These are phyloP conservation scores for Lathyrus tuberosus DNA, from an alignment of 306 rosid species.

Conservation along the genomic window DNA sequence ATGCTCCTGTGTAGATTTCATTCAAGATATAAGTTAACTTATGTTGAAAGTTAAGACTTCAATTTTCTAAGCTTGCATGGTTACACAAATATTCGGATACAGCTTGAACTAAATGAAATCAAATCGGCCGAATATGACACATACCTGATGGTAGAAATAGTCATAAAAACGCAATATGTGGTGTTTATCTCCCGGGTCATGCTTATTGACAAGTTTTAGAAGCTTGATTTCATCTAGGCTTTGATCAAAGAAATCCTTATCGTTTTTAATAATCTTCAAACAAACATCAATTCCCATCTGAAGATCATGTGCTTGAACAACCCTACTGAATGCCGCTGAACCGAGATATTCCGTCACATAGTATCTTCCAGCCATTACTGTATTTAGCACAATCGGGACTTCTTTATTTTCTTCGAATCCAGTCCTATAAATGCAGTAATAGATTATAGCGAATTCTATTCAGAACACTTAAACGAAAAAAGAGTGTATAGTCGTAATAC, in stretches of 20 bases:
- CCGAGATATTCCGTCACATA: slow-evolving; percentile 87
- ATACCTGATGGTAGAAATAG: slow-evolving; percentile 93
- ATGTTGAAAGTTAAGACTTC: not conserved
- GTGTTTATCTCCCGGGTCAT: slow-evolving; percentile 76
- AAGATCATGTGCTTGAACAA: slow-evolving; percentile 95
- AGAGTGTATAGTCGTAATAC: slow-evolving; percentile 40
- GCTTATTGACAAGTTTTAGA: slow-evolving; percentile 89
- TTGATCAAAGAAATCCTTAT: slow-evolving; percentile 95
- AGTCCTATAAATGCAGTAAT: slow-evolving; percentile 72
- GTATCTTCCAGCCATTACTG: slow-evolving; percentile 86
- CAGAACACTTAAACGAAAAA: slow-evolving; percentile 32
- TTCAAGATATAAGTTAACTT: slow-evolving; percentile 22
- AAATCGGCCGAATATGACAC: slow-evolving; percentile 29
- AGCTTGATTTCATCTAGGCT: slow-evolving; percentile 98
- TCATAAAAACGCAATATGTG: slow-evolving; percentile 93
- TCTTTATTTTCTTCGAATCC: slow-evolving; percentile 99
- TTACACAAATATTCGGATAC: slow-evolving; percentile 28
- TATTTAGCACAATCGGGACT: slow-evolving; percentile 78
- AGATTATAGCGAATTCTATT: slow-evolving; percentile 41
- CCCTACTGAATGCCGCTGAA: slow-evolving; percentile 97
- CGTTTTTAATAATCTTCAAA: slow-evolving; percentile 96
- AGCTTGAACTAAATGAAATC: slow-evolving; percentile 19
- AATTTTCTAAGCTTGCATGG: no score
- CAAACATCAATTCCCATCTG: slow-evolving; percentile 85
- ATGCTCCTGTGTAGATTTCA: slow-evolving; percentile 71